Base-by-base conservation (phyloP, 768 basidiomycete genomes). In the Kwoniella botswanensis region DNA sequence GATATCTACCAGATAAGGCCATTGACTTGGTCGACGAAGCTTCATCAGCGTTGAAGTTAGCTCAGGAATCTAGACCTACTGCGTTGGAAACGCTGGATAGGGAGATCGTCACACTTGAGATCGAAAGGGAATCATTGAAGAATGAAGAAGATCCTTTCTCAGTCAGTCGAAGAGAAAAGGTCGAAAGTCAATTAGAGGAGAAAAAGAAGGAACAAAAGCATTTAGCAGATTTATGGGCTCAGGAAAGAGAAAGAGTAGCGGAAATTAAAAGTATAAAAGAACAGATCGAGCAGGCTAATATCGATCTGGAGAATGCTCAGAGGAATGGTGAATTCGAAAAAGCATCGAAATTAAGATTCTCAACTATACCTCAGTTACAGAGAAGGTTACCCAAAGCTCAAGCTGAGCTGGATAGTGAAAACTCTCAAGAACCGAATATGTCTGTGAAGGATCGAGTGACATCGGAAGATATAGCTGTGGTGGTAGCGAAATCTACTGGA, bases 11-110 rank as follows among this genome's bases (percentile, higher is more conserved):
- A 0, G 94, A 97, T 84, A 95, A 95, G 80, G 81, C 81, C 2
- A 83, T 85, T 71, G 93, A 96, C 81, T 87, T 97, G 2, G 89
- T 98, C 0, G 96, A 98, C 82, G 96, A 98, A 83, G 94, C 94
- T 3, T 92, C 93, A 0, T 92, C 92, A 1, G 87, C 93, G 0
- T 86, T 98, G 4, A 89, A 93, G 0, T 88, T 97, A 3, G 92
- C 93, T 0, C 94, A 94, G 78, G 82, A 82, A 61, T 90, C 89
- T 42, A 93, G 94, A 78, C 94, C 94, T 0, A 91, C 93, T 65
- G 90, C 90, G 66, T 86, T 96, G 0, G 93, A 97, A 79, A 86
- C 87, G 0, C 87, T 95, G 12, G 92, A 94, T 69, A 86, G 94
- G 50, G 91, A 92, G 69, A 90, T 94, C 21, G 86, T 94, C 78